A percentile compares a stretch with the other conserved stretches of the same genome.
phyloP scores from a whole-genome alignment of 345 rosid genomes.

The Pistacia integerrima region DNA sequence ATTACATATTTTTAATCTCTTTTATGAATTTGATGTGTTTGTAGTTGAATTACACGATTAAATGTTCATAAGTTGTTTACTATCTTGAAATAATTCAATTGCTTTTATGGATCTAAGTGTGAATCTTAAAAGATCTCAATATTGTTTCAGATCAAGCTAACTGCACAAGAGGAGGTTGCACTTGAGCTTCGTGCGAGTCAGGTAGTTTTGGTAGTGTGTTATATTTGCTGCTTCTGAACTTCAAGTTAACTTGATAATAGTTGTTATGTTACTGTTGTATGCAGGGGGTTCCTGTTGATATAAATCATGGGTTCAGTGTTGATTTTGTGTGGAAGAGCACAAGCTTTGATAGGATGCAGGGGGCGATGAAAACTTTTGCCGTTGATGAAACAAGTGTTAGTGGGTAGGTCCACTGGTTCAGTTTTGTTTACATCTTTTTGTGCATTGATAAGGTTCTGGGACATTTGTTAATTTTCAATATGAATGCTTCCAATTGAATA shows the following conservation, averaged over 20 bases:
- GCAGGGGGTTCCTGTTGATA: constrained; percentile 95
- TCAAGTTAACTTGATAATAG: neutral
- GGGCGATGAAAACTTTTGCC: constrained; percentile 99
- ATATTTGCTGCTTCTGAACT: constrained; percentile 14
- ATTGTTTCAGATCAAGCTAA: constrained; percentile 77
- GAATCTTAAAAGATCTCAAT: constrained; percentile 6
- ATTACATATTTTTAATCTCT: neutral
- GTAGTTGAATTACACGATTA: neutral
- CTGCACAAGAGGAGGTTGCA: constrained; percentile 98
- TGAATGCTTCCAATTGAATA: neutral
- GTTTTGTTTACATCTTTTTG: neutral
- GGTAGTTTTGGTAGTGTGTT: constrained; percentile 46
- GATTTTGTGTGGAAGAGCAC: constrained; percentile 99
- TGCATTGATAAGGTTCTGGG: neutral
- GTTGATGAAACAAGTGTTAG: constrained; percentile 99
- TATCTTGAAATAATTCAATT: neutral
- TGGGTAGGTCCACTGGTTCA: constrained; percentile 61
- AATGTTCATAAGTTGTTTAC: neutral
- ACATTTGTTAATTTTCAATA: neutral
- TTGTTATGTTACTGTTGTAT: constrained; percentile 21
- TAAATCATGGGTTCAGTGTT: constrained; percentile 93
- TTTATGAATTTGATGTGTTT: neutral
- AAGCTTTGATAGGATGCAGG: constrained; percentile 99
- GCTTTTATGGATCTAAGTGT: neutral
- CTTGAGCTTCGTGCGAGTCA: constrained; percentile 99